Conservation (phyloP, 2,329 filamentous ascomycete species). For the Monosporascus sp. region DNA sequence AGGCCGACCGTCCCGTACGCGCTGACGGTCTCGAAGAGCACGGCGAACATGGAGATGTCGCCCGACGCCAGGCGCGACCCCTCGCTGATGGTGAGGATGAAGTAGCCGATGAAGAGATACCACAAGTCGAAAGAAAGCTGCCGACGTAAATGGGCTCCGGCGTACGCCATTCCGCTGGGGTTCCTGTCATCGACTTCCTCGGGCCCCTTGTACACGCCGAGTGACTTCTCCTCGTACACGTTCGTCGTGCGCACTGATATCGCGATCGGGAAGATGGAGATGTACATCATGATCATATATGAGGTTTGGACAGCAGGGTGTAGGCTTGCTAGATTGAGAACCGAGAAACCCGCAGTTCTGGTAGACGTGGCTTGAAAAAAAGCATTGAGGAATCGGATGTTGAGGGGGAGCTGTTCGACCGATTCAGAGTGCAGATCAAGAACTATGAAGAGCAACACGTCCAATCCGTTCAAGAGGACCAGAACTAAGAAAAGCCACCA, state of each 20-base stretch:
- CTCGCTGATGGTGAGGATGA: conserved; percentile 87
- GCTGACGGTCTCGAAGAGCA: conserved; percentile 81
- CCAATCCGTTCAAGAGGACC: conserved; percentile 72
- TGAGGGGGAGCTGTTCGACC: conserved; percentile 62
- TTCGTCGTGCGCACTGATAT: conserved; percentile 93
- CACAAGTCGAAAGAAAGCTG: conserved; percentile 97
- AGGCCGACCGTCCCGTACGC: conserved; percentile 94
- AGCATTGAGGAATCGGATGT: conserved; percentile 75
- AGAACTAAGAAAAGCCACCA: conserved; percentile 95
- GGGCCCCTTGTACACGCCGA: conserved; percentile 63
- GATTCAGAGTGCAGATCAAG: conserved; percentile 74
- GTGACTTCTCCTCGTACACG: conserved; percentile 87
- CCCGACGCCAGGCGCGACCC: conserved; percentile 59
- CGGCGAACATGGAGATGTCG: conserved; percentile 62
- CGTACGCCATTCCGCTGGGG: conserved; percentile 67
- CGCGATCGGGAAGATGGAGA: conserved; percentile 93
- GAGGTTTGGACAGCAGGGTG: conserved; percentile 91
- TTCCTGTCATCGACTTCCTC: conserved; percentile 44
- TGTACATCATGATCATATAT: conserved; percentile 99
- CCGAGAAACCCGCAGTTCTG: conserved; percentile 83
- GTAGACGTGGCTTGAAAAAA: conserved; percentile 89
- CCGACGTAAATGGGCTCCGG: conserved; percentile 83
- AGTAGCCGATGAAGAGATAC: conserved; percentile 92
- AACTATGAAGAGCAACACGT: conserved; percentile 86
- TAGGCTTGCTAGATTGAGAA: conserved; percentile 68